Percentiles rank a stretch among this genome's conserved stretches.
These are phyloP conservation scores for Dalbergia oliveri DNA, from an alignment of 306 rosid species.

Conservation along the genomic window DNA sequence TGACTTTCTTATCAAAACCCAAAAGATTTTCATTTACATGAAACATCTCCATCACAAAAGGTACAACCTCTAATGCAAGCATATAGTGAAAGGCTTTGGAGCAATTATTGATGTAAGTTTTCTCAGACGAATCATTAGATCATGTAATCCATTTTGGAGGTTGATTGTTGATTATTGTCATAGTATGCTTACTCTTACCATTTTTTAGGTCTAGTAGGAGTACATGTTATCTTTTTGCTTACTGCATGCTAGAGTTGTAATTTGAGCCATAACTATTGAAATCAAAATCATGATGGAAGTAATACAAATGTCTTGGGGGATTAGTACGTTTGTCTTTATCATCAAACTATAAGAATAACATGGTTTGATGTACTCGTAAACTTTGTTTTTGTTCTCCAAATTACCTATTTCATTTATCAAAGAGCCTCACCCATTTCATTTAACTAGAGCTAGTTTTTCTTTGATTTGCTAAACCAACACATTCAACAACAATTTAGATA, in stretches of 20 bases:
- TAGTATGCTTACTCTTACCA: constrained; percentile 14
- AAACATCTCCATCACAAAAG: too few relatives aligned
- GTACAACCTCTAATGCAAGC: too few relatives aligned
- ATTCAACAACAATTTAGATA: too few relatives aligned
- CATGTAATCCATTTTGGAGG: constrained; percentile 44
- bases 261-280: background rate
- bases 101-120: background rate
- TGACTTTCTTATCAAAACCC: too few relatives aligned
- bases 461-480: too few relatives aligned
- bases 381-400: background rate
- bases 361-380: constrained; percentile 13
- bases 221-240: too few relatives aligned
- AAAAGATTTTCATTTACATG: too few relatives aligned
- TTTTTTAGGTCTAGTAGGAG: background rate
- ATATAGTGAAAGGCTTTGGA: too few relatives aligned
- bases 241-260: background rate
- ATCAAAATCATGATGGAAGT: constrained; percentile 14
- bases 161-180: constrained; percentile 8
- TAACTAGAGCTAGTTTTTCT: too few relatives aligned
- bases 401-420: background rate
- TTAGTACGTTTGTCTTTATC: background rate
- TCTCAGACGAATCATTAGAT: constrained; percentile 34
- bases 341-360: background rate
- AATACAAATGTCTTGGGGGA: background rate
- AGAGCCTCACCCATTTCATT: background rate